Evolutionary conservation across 257 asterid genomes (phyloP).

Genomic region (Mitragyna speciosa): DNA sequence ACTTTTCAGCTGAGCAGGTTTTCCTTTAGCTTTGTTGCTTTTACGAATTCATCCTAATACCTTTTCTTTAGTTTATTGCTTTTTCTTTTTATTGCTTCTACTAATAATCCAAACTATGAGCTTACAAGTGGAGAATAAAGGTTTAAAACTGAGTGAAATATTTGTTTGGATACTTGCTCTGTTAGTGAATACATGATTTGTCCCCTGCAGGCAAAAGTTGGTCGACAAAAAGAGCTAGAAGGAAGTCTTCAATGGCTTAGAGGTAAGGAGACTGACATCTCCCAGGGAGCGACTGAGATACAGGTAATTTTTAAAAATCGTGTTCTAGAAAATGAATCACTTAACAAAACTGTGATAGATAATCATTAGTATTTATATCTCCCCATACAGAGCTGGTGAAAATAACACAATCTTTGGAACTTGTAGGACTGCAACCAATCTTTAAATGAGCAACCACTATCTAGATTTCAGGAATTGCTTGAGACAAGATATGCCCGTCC

Average conservation of each 20-base stretch:
- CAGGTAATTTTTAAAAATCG: not conserved
- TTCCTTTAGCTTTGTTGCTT: too few species aligned
- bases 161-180: not conserved
- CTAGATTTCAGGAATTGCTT: slow-evolving; percentile 5
- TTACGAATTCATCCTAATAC: too few species aligned
- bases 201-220: slow-evolving; percentile 7
- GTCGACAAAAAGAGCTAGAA: slow-evolving; percentile 10
- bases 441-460: not conserved
- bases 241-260: slow-evolving; percentile 15
- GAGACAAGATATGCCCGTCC: slow-evolving; percentile 18
- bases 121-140: too few species aligned
- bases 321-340: not conserved
- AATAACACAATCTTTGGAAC: not conserved
- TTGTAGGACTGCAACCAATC: not conserved
- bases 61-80: too few species aligned
- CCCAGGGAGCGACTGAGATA: slow-evolving; percentile 8
- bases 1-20: too few species aligned
- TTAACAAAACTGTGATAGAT: not conserved
- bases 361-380: not conserved
- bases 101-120: too few species aligned
- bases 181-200: not conserved
- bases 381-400: not conserved
- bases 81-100: too few species aligned
- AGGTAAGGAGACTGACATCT: slow-evolving; percentile 6
- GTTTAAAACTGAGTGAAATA: too few species aligned